phyloP scores from a whole-genome alignment of 176 grass and related monocot genomes.

The Triticum dicoccoides region DNA sequence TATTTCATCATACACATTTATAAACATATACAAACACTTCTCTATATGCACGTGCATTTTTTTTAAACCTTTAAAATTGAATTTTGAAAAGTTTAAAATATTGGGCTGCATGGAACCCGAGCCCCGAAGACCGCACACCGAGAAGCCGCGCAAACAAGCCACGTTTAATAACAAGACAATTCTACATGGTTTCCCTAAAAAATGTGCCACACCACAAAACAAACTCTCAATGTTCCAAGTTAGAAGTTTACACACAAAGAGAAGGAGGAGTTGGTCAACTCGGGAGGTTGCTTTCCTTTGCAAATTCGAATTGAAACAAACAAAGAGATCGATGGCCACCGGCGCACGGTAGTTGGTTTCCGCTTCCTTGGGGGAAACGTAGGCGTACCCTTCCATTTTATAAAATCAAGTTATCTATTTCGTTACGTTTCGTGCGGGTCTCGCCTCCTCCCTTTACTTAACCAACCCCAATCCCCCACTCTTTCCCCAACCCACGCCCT shows the following conservation, averaged over 20 bases:
- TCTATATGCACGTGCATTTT: too few species aligned
- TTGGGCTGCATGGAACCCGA: too few species aligned
- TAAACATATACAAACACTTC: too few species aligned
- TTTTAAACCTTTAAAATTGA: too few species aligned
- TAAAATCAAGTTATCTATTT: slow-evolving; percentile 5
- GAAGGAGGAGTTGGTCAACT: not conserved
- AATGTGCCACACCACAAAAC: not conserved
- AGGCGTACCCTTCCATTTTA: not conserved
- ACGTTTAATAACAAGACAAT: too few species aligned
- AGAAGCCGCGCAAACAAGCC: too few species aligned
- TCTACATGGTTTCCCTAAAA: too few species aligned
- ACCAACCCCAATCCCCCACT: slow-evolving; percentile 24
- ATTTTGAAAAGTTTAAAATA: too few species aligned
- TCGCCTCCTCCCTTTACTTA: not conserved
- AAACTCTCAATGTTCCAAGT: not conserved
- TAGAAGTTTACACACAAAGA: not conserved
- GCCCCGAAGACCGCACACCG: too few species aligned
- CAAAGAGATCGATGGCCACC: not conserved
- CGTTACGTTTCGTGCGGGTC: slow-evolving; percentile 39
- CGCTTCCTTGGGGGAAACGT: slow-evolving; percentile 22
- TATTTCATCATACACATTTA: too few species aligned
- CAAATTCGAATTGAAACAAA: not conserved
- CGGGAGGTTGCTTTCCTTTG: not conserved
- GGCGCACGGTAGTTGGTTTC: not conserved
- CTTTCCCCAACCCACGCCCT: slow-evolving; percentile 2